Percentiles rank a stretch among this genome's conserved stretches.
These are phyloP conservation scores for Cystofilobasidium macerans DNA, from an alignment of 768 basidiomycete species.

Conservation along the genomic window DNA sequence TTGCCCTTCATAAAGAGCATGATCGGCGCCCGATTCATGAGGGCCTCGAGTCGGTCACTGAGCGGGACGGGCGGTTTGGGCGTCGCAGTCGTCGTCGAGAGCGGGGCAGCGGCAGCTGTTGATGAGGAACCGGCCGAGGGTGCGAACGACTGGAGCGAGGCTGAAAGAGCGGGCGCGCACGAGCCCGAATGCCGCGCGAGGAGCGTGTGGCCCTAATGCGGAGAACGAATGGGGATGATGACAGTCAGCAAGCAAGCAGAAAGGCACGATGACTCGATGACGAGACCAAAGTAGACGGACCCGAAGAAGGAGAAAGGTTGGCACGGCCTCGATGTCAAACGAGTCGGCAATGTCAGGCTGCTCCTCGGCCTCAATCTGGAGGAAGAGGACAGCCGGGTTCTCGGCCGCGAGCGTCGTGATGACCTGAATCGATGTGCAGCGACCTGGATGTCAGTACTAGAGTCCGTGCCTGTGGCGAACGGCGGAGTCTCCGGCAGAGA, in stretches of 20 bases:
- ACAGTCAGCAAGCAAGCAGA: not conserved
- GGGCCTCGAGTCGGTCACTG: constrained; percentile 48
- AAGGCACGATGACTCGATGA: no score
- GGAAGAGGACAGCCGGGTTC: constrained; percentile 55
- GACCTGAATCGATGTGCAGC: constrained; percentile 38
- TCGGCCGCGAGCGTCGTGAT: constrained; percentile 62
- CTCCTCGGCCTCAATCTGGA: constrained; percentile 76
- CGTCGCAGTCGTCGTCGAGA: constrained; percentile 22
- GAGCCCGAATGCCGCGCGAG: constrained; percentile 69
- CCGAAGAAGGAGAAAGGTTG: constrained; percentile 66
- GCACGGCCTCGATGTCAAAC: constrained; percentile 83
- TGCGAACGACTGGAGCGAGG: constrained; percentile 43
- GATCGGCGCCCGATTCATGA: constrained; percentile 69
- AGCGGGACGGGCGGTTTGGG: constrained; percentile 45
- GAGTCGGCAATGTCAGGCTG: constrained; percentile 78
- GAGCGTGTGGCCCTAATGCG: constrained; percentile 68
- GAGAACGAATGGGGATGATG: no score
- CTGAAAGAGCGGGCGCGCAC: constrained; percentile 56
- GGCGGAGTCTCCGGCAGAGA: no score
- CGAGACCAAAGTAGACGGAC: no score
- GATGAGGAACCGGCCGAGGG: constrained; percentile 23
- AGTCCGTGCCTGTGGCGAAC: no score
- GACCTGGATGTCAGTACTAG: no score
- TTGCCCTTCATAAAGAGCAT: constrained; percentile 98
- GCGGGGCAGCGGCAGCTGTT: constrained; percentile 26